Percentiles rank a stretch among this genome's conserved stretches.
phyloP scores from a whole-genome alignment of 352 stramenopile species.

The Globisporangium paddicum region DNA sequence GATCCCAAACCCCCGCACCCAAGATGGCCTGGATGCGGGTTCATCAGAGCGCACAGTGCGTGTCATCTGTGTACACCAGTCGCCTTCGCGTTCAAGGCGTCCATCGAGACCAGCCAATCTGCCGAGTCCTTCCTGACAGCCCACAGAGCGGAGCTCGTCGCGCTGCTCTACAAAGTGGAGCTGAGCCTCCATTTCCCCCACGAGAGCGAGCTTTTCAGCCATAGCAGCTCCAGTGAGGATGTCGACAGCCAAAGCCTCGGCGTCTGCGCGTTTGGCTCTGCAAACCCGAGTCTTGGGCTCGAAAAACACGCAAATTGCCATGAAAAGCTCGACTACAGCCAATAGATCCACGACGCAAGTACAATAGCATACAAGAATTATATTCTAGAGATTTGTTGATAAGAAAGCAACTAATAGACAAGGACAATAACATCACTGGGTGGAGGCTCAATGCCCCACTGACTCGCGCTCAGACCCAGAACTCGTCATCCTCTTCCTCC shows the following conservation, averaged over 20 bases:
- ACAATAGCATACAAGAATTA: background rate
- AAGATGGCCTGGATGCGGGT: background rate
- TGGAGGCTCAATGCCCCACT: too few species aligned
- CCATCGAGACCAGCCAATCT: background rate
- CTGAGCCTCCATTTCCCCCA: constrained; percentile 5
- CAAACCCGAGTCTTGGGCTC: background rate
- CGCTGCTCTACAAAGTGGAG: background rate
- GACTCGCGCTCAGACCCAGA: constrained; percentile 4
- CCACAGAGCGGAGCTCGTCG: background rate
- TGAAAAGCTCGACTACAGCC: background rate
- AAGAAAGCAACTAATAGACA: background rate
- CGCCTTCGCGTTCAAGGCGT: background rate
- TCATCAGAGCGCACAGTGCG: background rate
- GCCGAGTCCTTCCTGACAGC: background rate
- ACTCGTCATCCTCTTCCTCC: constrained; percentile 12
- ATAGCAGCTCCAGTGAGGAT: background rate
- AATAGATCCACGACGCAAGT: background rate
- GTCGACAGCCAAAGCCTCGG: background rate
- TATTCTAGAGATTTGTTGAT: constrained; percentile 1
- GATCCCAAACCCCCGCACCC: background rate
- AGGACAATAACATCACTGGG: background rate
- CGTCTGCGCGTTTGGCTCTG: background rate
- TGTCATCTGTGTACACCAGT: constrained; percentile 7
- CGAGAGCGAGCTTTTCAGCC: background rate
- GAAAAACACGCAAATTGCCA: background rate